These are phyloP conservation scores for Phytophthora colocasiae DNA, from an alignment of 352 stramenopile genomes.

Conservation along the genomic window DNA sequence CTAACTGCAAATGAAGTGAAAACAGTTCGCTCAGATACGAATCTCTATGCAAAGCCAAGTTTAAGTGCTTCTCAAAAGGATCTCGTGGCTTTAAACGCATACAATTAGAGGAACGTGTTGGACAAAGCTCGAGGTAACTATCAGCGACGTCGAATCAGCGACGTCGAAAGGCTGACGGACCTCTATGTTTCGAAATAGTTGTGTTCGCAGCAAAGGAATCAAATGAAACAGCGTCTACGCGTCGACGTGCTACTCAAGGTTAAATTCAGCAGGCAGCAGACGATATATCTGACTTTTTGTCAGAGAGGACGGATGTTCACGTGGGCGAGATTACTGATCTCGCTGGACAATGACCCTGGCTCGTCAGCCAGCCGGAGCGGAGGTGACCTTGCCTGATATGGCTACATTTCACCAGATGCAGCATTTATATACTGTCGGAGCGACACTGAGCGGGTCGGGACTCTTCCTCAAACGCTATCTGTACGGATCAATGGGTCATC, in stretches of 20 bases:
- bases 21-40: no score
- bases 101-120: background rate
- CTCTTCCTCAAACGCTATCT: background rate
- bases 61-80: no score
- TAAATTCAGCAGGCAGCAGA: slow-evolving; percentile 9
- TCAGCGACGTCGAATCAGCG: background rate
- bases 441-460: background rate
- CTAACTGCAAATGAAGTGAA: no score
- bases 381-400: background rate
- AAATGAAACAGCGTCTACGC: background rate
- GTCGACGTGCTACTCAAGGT: no score
- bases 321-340: slow-evolving; percentile 12
- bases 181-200: background rate
- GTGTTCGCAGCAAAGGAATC: background rate
- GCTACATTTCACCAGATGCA: slow-evolving; percentile 5
- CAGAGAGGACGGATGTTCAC: slow-evolving; percentile 1
- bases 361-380: background rate
- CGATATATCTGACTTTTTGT: slow-evolving; percentile 1
- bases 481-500: slow-evolving; percentile 4
- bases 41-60: no score
- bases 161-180: background rate
- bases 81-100: background rate
- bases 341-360: slow-evolving; percentile 14
- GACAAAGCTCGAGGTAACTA: background rate
- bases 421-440: slow-evolving; percentile 1